Percentiles rank a stretch among this genome's conserved stretches.
Evolutionary conservation across 2,329 filamentous ascomycete genomes (phyloP).

Genomic region (Dendryphion nanum): DNA sequence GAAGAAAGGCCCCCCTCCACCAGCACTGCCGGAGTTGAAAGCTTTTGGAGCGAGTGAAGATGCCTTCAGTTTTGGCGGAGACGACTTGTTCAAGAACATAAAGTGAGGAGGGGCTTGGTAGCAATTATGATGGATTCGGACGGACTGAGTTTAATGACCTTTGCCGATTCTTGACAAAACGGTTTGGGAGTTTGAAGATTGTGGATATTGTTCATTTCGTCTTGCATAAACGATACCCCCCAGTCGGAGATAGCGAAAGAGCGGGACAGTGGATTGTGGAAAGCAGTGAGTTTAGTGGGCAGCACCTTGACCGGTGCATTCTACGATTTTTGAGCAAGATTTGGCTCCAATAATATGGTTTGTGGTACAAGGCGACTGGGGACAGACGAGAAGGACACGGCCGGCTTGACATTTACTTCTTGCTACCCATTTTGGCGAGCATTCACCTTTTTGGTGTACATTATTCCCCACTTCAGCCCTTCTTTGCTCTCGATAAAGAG

Average conservation of each 20-base stretch:
- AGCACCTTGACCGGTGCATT: too few species aligned
- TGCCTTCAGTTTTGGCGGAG: conserved; percentile 30
- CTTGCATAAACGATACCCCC: conserved; percentile 41
- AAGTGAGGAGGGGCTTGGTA: conserved; percentile 19
- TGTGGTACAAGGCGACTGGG: conserved; percentile 7
- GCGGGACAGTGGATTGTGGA: conserved; percentile 4
- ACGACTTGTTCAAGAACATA: conserved; percentile 43
- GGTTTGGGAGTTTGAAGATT: conserved; percentile 29
- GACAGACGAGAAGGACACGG: conserved; percentile 5
- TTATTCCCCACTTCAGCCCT: too few species aligned
- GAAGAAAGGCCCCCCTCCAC: conserved; percentile 39
- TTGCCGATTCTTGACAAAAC: conserved; percentile 25
- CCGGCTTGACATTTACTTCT: conserved; percentile 4
- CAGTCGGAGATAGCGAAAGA: conserved; percentile 27
- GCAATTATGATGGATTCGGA: conserved; percentile 25
- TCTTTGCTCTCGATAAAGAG: conserved; percentile 4
- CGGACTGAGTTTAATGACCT: conserved; percentile 30
- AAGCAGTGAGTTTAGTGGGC: too few species aligned
- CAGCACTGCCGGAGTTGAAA: conserved; percentile 39
- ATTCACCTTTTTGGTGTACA: conserved; percentile 18
- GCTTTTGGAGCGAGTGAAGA: conserved; percentile 37
- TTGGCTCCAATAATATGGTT: conserved; percentile 2
- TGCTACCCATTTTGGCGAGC: conserved; percentile 8
- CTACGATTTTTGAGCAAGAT: conserved; percentile 8
- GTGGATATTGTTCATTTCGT: conserved; percentile 29